Evolutionary conservation across 805 yeast species (phyloP), one percentile per base, ranked within the genome.

Genomic region (Ogataea nonfermentans): DNA sequence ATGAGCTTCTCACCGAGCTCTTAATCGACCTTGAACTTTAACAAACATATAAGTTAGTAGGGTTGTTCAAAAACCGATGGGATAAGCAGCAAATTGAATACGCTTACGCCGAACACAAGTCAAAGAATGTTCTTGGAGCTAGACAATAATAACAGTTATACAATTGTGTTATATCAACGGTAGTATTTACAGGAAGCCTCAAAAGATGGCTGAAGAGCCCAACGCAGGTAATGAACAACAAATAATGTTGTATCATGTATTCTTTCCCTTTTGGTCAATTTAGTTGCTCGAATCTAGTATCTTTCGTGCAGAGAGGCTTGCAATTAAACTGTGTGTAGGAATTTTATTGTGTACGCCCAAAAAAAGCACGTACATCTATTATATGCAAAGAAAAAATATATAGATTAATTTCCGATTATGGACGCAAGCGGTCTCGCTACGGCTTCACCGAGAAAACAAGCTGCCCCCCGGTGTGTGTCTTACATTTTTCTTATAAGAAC

Each of bases 271-370:
- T 13, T 5, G 28, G 14, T 9, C 14, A 25, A 25, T 25, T 25
- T 6, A n/a, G 6, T 13, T 25, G 6, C 14, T 5, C 6, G 10
- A n/a, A 25, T 11, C 9, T 6, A 25, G 14, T n/a, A 5, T 11
- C n/a, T 25, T 10, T 17, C 16, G 33, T 6, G 9, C 12, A 6
- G 20, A 32, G 36, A 14, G 36, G 36, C 36, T 32, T 32, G 36
- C 24, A 24, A 32, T 24, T 15, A 24, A 15, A 15, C 23, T 28
- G 7, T 24, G 19, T 24, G 16, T n/a, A 32, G 20, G 11, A 14
- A 9, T 9, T 9, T 14, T 13, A 5, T 24, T 14, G 14, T 10
- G n/a, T 9, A 12, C 11, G 9, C 15, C 4, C 4, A 24, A 6
- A 15, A 13, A 13, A 24, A 10, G 6, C 23, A n/a, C 22, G 34